Conservation (phyloP, 192 early-diverging fungal species). For the Haplosporangium gracile region DNA sequence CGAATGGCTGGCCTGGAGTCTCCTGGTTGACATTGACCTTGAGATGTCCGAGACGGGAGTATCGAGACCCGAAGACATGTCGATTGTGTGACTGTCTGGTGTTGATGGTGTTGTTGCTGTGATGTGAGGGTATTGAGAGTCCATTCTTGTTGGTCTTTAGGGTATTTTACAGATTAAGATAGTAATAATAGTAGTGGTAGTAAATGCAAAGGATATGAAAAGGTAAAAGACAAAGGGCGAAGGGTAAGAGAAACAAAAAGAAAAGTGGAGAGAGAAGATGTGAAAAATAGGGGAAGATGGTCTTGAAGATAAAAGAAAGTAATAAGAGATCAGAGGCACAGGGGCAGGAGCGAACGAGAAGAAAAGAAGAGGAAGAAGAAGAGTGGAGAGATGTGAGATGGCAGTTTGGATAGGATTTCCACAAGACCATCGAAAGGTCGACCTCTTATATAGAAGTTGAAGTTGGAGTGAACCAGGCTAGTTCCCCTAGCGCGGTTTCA, state of each 20-base stretch:
- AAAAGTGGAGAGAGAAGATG: not conserved
- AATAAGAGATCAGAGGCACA: not conserved
- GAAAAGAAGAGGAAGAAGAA: not conserved
- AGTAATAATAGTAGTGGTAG: not conserved
- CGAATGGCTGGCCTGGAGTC: constrained; percentile 14
- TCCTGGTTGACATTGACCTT: constrained; percentile 22
- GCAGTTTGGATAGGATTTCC: not conserved
- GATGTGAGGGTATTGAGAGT: constrained; percentile 9
- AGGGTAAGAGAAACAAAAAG: not conserved
- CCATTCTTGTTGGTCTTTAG: constrained; percentile 4
- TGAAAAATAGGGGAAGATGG: not conserved
- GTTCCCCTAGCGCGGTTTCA: constrained; percentile 8
- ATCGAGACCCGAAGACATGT: not conserved
- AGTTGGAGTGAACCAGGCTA: not conserved
- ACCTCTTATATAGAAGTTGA: not conserved
- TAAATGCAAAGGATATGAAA: not conserved
- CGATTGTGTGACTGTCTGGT: not conserved
- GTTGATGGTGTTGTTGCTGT: not conserved
- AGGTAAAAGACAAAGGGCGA: not conserved
- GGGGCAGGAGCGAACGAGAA: not conserved
- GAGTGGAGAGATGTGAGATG: not conserved
- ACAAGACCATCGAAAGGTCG: not conserved
- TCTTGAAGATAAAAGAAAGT: not conserved
- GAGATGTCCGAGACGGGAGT: not conserved
- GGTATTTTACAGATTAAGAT: constrained; percentile 1